phyloP scores from a whole-genome alignment of 768 basidiomycete genomes.

The Russula dissimulans region DNA sequence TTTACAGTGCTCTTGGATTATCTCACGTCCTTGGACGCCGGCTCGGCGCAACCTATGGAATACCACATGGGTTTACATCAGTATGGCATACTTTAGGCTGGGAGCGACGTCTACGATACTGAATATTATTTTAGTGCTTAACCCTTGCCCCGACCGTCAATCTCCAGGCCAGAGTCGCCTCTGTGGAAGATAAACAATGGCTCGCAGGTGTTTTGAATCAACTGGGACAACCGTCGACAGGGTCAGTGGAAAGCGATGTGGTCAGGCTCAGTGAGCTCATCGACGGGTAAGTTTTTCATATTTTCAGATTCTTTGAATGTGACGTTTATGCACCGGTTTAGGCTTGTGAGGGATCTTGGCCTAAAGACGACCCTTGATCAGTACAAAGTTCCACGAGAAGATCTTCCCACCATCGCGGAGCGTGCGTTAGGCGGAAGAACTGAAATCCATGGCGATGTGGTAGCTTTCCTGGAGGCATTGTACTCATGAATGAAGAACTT shows the following conservation, averaged over 20 bases:
- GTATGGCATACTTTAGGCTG: conserved; percentile 31
- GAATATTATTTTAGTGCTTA: conserved; percentile 41
- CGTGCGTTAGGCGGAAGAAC: conserved; percentile 37
- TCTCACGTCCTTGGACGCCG: conserved; percentile 70
- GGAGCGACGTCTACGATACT: background rate
- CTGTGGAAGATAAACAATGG: conserved; percentile 51
- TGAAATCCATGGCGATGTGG: conserved; percentile 34
- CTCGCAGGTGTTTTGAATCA: conserved; percentile 51
- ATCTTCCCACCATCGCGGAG: conserved; percentile 46
- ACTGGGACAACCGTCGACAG: conserved; percentile 50
- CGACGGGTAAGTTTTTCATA: conserved; percentile 34
- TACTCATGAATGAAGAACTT: conserved; percentile 22
- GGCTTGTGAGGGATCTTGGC: conserved; percentile 52
- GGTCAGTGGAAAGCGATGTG: conserved; percentile 56
- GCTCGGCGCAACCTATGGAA: conserved; percentile 61
- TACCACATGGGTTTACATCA: conserved; percentile 81
- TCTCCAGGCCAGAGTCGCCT: conserved; percentile 48
- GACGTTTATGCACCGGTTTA: conserved; percentile 21
- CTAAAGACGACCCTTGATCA: conserved; percentile 47
- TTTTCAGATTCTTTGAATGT: background rate
- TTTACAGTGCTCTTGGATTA: conserved; percentile 51
- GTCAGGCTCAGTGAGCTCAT: conserved; percentile 44
- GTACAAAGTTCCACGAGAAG: conserved; percentile 54
- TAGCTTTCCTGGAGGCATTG: conserved; percentile 41
- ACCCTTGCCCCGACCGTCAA: conserved; percentile 58